Percentiles rank a stretch among this genome's conserved stretches.
phyloP scores from a whole-genome alignment of 1,284 basidiomycete genomes.

The Ceratobasidium sp. region DNA sequence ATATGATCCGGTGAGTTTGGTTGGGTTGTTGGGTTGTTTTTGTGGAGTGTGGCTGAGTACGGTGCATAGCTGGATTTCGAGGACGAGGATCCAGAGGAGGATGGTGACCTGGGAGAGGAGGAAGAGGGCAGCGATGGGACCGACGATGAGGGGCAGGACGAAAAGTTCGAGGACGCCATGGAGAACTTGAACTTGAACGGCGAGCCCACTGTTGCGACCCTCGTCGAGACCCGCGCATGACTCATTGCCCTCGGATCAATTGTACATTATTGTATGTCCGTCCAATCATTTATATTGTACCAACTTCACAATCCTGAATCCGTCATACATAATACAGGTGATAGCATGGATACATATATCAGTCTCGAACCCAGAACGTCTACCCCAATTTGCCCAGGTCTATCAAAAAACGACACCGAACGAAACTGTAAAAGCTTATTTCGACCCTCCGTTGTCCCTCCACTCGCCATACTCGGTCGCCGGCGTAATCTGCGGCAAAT shows the following conservation, averaged over 20 bases:
- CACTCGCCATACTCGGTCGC: slow-evolving; percentile 13
- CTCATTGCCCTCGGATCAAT: no score
- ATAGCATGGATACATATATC: slow-evolving; percentile 38
- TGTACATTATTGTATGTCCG: slow-evolving; percentile 20
- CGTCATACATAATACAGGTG: slow-evolving; percentile 8
- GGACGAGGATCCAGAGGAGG: slow-evolving; percentile 59
- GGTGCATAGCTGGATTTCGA: slow-evolving; percentile 54
- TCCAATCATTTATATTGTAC: background rate
- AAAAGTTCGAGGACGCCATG: slow-evolving; percentile 69
- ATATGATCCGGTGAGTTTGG: slow-evolving; percentile 86
- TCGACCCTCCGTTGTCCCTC: background rate
- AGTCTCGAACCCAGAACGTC: slow-evolving; percentile 7
- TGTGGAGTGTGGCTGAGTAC: background rate
- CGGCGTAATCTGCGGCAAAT: slow-evolving; percentile 39
- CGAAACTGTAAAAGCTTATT: background rate
- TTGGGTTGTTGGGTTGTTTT: background rate
- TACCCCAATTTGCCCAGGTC: slow-evolving; percentile 11
- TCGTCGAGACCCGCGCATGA: slow-evolving; percentile 43
- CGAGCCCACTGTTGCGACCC: slow-evolving; percentile 30
- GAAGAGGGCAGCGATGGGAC: slow-evolving; percentile 20
- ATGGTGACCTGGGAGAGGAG: slow-evolving; percentile 56
- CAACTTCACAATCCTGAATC: background rate
- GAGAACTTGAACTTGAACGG: slow-evolving; percentile 67
- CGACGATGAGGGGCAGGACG: slow-evolving; percentile 55
- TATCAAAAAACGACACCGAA: background rate